phyloP scores from a whole-genome alignment of 1,139 yeast species.

The Yamadazyma diddensiae region DNA sequence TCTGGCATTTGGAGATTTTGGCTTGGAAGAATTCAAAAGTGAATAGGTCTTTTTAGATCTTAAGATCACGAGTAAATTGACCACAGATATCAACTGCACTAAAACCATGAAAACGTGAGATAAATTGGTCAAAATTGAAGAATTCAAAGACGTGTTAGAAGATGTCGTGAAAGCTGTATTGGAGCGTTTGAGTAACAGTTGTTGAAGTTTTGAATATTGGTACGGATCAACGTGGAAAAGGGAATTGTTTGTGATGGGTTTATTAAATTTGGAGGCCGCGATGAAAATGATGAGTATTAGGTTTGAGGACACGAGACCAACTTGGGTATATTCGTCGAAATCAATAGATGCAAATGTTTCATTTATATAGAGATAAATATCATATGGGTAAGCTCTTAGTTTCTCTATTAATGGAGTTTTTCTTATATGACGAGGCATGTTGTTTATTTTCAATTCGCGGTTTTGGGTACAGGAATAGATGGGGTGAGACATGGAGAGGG shows the following conservation, averaged over 20 bases:
- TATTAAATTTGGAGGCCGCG: slow-evolving; percentile 12
- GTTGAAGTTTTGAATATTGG: slow-evolving; percentile 28
- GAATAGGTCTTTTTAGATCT: slow-evolving; percentile 37
- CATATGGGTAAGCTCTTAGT: slow-evolving; percentile 55
- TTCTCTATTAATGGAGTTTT: slow-evolving; percentile 36
- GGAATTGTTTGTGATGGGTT: slow-evolving; percentile 17
- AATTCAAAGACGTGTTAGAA: neutral
- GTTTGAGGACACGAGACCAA: slow-evolving; percentile 39
- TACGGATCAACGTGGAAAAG: slow-evolving; percentile 10
- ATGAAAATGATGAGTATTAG: slow-evolving; percentile 21
- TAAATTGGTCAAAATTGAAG: neutral
- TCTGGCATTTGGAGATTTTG: slow-evolving; percentile 10
- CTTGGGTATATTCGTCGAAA: slow-evolving; percentile 58
- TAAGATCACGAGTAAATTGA: slow-evolving; percentile 27
- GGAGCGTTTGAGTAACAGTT: slow-evolving; percentile 7
- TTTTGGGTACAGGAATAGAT: neutral
- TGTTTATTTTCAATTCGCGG: slow-evolving; percentile 6
- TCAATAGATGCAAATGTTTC: slow-evolving; percentile 56
- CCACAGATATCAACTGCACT: slow-evolving; percentile 17
- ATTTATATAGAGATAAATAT: slow-evolving; percentile 48
- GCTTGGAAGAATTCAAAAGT: slow-evolving; percentile 30
- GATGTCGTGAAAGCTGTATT: slow-evolving; percentile 1
- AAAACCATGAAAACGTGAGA: slow-evolving; percentile 1
- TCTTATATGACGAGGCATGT: slow-evolving; percentile 18
- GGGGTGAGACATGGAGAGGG: neutral